Evolutionary conservation across 2,329 filamentous ascomycete species (phyloP), one percentile per base, ranked within the genome.

Genomic region (Scopulariopsis brevicaulis): DNA sequence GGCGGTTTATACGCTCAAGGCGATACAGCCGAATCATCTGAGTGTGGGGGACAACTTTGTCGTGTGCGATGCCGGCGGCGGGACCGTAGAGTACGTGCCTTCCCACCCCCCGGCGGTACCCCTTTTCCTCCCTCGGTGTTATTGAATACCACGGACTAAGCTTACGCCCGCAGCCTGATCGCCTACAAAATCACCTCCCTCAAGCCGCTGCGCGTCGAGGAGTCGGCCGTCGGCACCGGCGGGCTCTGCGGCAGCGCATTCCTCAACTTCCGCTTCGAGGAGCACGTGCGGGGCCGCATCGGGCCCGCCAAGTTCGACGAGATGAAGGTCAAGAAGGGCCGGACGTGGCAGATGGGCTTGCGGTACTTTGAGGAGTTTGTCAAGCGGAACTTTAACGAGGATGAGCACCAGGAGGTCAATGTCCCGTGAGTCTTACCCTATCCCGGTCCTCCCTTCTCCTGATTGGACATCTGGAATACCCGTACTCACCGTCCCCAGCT

Each of bases 311-410:
- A 80, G 3, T 90, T 90, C 65, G 82, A 86, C 34, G 82, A 85
- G 70, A 90, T 93, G 85, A 87, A 88, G 67, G 69, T 81, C 56
- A 89, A 88, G 71, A 90, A 90, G 69, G 81, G 80, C 3, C 90
- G 89, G 70, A 89, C 85, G 1, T 92, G 88, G 87, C 87, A 86
- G 68, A 86, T 86, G 83, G 89, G 85, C 1, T 74, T 92, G 55
- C 81, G 83, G 58, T 91, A 90, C 66, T 93, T 90, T 69, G 89
- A 93, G 65, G 87, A 92, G 66, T 91, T 90, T 67, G 87, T 93
- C 15, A 93, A 93, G 71, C 80, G 89, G 15, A 91, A 90, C 65
- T 93, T 92, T 67, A 86, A 89, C 66, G 85, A 89, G 64, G 86
- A 90, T 53, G 87, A 90, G 65, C 82, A 88, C 62, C 79, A 84